Evolutionary conservation across 495 filamentous ascomycete species (phyloP).

Genomic region (Delitschia confertaspora): DNA sequence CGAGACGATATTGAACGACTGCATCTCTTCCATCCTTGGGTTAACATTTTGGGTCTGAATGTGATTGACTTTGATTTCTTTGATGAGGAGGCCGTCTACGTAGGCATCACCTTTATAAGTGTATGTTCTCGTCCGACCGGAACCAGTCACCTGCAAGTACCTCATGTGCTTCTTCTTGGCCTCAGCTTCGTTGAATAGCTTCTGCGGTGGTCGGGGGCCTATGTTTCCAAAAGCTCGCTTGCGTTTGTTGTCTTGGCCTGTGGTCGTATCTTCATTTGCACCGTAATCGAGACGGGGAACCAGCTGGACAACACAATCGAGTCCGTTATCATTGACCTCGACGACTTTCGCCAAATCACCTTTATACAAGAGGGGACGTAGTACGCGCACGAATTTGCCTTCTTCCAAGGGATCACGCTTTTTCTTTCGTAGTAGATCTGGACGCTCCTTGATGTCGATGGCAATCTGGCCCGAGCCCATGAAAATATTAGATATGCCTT

Average conservation of each 20-base stretch:
- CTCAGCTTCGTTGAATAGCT: constrained; percentile 88
- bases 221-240: constrained; percentile 34
- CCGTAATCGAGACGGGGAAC: constrained; percentile 93
- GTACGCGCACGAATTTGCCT: constrained; percentile 85
- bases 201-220: constrained; percentile 62
- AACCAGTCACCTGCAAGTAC: constrained; percentile 40
- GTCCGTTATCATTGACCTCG: constrained; percentile 84
- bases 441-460: constrained; percentile 96
- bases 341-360: constrained; percentile 90
- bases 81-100: constrained; percentile 84
- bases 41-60: constrained; percentile 80
- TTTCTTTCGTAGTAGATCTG: constrained; percentile 79
- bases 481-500: constrained; percentile 78
- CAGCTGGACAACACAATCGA: constrained; percentile 75
- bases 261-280: constrained; percentile 63
- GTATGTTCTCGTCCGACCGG: constrained; percentile 55
- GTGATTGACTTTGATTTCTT: constrained; percentile 83
- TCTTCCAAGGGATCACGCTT: constrained; percentile 80
- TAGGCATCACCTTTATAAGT: constrained; percentile 80
- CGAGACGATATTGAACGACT: constrained; percentile 74
- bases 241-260: constrained; percentile 67
- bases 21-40: constrained; percentile 89
- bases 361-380: constrained; percentile 64
- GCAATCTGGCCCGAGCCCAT: constrained; percentile 59
- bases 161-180: constrained; percentile 80